Conservation (phyloP, 257 asterid species). For the Nicotiana sylvestris region DNA sequence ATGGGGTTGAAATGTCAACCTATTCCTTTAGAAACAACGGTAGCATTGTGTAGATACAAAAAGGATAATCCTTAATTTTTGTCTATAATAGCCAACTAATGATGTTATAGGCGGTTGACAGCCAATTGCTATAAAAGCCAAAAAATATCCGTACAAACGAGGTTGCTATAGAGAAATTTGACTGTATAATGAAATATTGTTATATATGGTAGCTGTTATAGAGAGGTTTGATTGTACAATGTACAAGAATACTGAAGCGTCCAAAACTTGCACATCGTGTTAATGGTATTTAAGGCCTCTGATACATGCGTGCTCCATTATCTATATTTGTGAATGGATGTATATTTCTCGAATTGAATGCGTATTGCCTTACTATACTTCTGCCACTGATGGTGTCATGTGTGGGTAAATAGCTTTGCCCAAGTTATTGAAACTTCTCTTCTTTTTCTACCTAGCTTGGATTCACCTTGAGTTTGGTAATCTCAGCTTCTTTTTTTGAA, state of each 20-base stretch:
- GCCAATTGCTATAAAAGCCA: too few relatives aligned
- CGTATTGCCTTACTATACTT: background rate
- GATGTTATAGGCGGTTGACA: too few relatives aligned
- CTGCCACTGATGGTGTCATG: background rate
- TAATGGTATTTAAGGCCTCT: background rate
- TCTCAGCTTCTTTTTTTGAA: background rate
- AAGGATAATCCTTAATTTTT: too few relatives aligned
- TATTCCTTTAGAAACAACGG: too few relatives aligned
- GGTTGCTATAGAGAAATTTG: too few relatives aligned
- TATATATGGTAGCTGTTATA: too few relatives aligned
- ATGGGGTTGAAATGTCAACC: too few relatives aligned
- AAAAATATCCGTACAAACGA: too few relatives aligned
- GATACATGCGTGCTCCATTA: background rate
- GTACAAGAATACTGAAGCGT: background rate
- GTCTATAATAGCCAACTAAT: too few relatives aligned
- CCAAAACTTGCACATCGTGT: background rate
- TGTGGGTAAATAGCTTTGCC: background rate
- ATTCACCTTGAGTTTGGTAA: background rate
- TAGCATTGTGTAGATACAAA: too few relatives aligned
- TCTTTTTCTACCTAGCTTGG: background rate
- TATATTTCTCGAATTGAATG: background rate
- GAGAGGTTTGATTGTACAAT: background rate
- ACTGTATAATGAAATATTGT: too few relatives aligned
- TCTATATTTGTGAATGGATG: background rate
- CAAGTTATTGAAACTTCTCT: background rate